Evolutionary conservation across 2,329 filamentous ascomycete species (phyloP).

Genomic region (Cadophora sp.): DNA sequence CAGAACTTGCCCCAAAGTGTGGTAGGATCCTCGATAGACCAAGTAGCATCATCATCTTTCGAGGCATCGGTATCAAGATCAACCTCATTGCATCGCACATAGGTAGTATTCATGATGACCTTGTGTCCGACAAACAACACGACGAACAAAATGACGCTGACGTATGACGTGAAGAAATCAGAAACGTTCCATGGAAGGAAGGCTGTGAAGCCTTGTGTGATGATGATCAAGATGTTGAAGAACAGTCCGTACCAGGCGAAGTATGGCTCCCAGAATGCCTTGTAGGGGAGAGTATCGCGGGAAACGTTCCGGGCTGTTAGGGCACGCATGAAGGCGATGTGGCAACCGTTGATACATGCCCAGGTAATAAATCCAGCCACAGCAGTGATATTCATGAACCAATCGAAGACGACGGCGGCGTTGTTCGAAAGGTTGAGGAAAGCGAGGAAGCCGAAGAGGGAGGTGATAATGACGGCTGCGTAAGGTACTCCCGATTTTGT

Average conservation of each 20-base stretch:
- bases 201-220: slow-evolving; percentile 73
- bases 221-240: slow-evolving; percentile 67
- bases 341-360: slow-evolving; percentile 69
- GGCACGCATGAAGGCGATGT: slow-evolving; percentile 70
- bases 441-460: slow-evolving; percentile 66
- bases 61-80: slow-evolving; percentile 51
- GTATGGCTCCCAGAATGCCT: slow-evolving; percentile 66
- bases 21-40: slow-evolving; percentile 43
- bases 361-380: slow-evolving; percentile 75
- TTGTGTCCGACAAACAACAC: slow-evolving; percentile 68
- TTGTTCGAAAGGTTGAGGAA: slow-evolving; percentile 70
- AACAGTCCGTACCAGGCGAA: slow-evolving; percentile 70
- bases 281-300: slow-evolving; percentile 64
- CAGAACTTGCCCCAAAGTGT: slow-evolving; percentile 37
- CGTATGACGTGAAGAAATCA: slow-evolving; percentile 68
- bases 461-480: slow-evolving; percentile 61
- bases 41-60: slow-evolving; percentile 45
- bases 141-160: slow-evolving; percentile 69
- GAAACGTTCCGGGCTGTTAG: slow-evolving; percentile 62
- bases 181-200: slow-evolving; percentile 68
- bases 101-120: slow-evolving; percentile 45
- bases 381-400: slow-evolving; percentile 74
- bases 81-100: slow-evolving; percentile 49
- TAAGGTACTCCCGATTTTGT: slow-evolving; percentile 69
- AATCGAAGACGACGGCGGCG: slow-evolving; percentile 70